Conservation (phyloP, 2,329 filamentous ascomycete genomes). For the Neonectria ditissima region DNA sequence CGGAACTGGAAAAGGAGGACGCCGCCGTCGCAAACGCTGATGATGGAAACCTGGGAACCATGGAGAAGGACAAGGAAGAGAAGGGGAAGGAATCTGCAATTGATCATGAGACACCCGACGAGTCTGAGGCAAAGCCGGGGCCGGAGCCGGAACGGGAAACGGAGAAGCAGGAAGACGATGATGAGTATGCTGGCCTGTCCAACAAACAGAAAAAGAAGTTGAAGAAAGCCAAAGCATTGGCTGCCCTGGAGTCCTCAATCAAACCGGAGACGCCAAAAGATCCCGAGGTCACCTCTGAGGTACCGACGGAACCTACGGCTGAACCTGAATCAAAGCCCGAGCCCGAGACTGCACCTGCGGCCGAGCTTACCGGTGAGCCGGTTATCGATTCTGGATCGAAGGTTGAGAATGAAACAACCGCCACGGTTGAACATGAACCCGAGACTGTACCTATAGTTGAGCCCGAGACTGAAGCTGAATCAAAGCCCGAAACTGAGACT, state of each 20-base stretch:
- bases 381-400: conserved; percentile 33
- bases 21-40: conserved; percentile 41
- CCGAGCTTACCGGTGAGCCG: conserved; percentile 23
- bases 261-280: conserved; percentile 35
- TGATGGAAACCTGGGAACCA: conserved; percentile 33
- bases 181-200: conserved; percentile 43
- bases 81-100: conserved; percentile 34
- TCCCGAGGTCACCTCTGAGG: conserved; percentile 30
- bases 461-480: conserved; percentile 46
- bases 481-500: conserved; percentile 42
- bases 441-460: conserved; percentile 45
- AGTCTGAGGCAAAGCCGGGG: conserved; percentile 34
- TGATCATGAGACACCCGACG: conserved; percentile 32
- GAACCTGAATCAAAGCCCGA: conserved; percentile 33
- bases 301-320: conserved; percentile 29
- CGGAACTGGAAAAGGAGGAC: conserved; percentile 44
- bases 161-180: conserved; percentile 35
- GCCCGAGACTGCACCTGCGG: conserved; percentile 26
- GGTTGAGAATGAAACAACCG: conserved; percentile 38
- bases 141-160: conserved; percentile 34
- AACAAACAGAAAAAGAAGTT: conserved; percentile 45
- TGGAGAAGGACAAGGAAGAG: conserved; percentile 31
- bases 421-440: conserved; percentile 33
- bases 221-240: conserved; percentile 39
- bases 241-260: conserved; percentile 32